Evolutionary conservation across 805 yeast genomes (phyloP), one percentile per base, ranked within the genome.

Genomic region (Teunomyces lycoperdinae): DNA sequence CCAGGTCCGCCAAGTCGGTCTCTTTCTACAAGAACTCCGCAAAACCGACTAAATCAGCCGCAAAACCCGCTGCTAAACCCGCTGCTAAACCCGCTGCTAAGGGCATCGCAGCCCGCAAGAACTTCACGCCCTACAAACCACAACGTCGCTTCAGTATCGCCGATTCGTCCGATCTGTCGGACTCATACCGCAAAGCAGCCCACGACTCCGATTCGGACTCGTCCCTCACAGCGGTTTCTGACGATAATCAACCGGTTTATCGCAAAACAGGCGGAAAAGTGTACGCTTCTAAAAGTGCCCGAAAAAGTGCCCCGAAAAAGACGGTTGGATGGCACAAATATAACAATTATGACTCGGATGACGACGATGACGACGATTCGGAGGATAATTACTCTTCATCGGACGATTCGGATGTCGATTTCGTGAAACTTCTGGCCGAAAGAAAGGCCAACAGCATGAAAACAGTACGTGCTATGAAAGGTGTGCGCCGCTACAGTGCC

Each of bases 361-460:
- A 57, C 26, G 55, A 45, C 4, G 58, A 50, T 27, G 57, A 50
- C 29, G 54, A 45, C 24, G 24, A 20, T 4, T 20, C 24, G 11
- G 48, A 40, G n/a, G 43, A 27, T 5, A 41, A 14, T 20, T n/a
- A 30, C 28, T 31, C 44, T 6, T 45, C 49, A 3, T 44, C 50
- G 3, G 50, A 51, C 34, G 52, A 51, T 31, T 83, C 82, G 32
- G 83, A 81, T 54, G 81, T 85, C 2, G 92, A 87, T 65, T 85
- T 84, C 61, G 87, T 86, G 11, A 80, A 79, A 61, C 66, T 87
- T 50, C 86, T 87, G 31, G 87, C 85, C 8, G 85, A 84, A 61
- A 73, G 82, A 51, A 81, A 85, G 65, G 80, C 80, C 33, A 75
- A 68, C 50, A 74, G 82, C 1, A 68, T 79, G 73, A 77, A 78